Percentiles rank a stretch among this genome's conserved stretches.
These are phyloP conservation scores for Botryobasidium botryosum DNA, from an alignment of 768 basidiomycete genomes.

Conservation along the genomic window DNA sequence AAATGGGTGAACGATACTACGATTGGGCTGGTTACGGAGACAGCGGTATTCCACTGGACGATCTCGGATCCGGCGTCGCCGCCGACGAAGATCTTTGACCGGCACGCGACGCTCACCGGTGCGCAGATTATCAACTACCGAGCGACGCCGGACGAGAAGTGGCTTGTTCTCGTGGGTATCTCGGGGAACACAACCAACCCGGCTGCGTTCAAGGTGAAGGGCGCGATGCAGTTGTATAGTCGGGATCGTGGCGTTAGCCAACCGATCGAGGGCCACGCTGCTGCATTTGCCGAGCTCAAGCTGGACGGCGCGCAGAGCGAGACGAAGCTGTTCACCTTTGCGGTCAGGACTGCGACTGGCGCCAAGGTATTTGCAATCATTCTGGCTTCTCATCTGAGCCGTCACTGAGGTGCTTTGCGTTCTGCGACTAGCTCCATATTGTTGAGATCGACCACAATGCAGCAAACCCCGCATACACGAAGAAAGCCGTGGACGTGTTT, in stretches of 20 bases:
- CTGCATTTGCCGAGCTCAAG: slow-evolving; percentile 85
- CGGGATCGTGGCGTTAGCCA: slow-evolving; percentile 85
- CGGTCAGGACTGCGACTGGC: slow-evolving; percentile 90
- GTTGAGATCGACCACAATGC: slow-evolving; percentile 96
- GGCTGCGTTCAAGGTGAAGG: slow-evolving; percentile 96
- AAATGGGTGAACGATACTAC: slow-evolving; percentile 90
- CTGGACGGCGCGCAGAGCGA: slow-evolving; percentile 70
- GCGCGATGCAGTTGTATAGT: slow-evolving; percentile 94
- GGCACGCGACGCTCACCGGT: slow-evolving; percentile 83
- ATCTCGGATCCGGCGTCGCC: slow-evolving; percentile 55
- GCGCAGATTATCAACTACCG: slow-evolving; percentile 99
- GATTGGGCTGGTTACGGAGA: slow-evolving; percentile 90
- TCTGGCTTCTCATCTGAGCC: not conserved
- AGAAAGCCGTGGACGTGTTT: slow-evolving; percentile 98
- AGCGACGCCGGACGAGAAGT: slow-evolving; percentile 81
- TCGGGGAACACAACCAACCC: slow-evolving; percentile 84
- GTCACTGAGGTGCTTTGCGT: slow-evolving; percentile 1
- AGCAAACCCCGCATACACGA: slow-evolving; percentile 80
- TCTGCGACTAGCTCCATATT: slow-evolving; percentile 60
- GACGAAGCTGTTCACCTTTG: slow-evolving; percentile 88
- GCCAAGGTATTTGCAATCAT: slow-evolving; percentile 59
- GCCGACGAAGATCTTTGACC: slow-evolving; percentile 89
- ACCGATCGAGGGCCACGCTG: slow-evolving; percentile 97
- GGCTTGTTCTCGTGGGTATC: slow-evolving; percentile 94
- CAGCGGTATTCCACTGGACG: slow-evolving; percentile 85